Evolutionary conservation across 805 yeast genomes (phyloP), one percentile per base, ranked within the genome.

Genomic region (Pichia californica): DNA sequence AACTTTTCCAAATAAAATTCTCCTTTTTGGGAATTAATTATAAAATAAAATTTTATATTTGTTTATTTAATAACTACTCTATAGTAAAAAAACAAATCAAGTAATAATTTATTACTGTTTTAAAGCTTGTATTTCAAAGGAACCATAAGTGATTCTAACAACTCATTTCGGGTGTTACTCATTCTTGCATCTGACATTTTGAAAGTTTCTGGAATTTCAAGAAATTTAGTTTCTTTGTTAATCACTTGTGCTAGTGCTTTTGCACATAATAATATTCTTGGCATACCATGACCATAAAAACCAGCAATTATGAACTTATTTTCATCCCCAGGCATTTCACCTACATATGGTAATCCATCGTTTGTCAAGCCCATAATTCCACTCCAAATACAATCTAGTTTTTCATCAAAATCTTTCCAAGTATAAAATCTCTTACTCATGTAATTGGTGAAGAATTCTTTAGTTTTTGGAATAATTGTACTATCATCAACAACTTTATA

Each of bases 231-330:
- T 14, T 33, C 39, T 1, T 20, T 31, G 7, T 46, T 29, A 3
- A 45, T 47, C 8, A 40, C 5, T 11, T 54, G 52, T 5, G 69
- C 71, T 18, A 71, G 43, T 1, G 69, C 71, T 43, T 67, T 64
- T 14, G 70, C 73, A 34, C 62, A 50, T 7, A 68, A 41, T 43
- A 65, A 64, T 9, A 70, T 67, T 30, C 76, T 56, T 28, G 77
- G 75, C 76, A 73, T 71, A 19, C 77, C 77, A 53, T 73, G 77
- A 2, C 76, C 77, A 33, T 68, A 66, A 55, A 69, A 73, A 0
- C 77, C 77, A 5, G 76, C 75, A 48, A 63, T 56, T 14, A 68
- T 56, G 45, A 53, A 71, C 15, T 62, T 57, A 41, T 62, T 56
- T 29, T 54, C 49, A 26, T 59, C 58, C 1, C 47, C 50, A 2